Evolutionary conservation across 192 early-diverging fungal species (phyloP).

Genomic region (Podila clonocystis): DNA sequence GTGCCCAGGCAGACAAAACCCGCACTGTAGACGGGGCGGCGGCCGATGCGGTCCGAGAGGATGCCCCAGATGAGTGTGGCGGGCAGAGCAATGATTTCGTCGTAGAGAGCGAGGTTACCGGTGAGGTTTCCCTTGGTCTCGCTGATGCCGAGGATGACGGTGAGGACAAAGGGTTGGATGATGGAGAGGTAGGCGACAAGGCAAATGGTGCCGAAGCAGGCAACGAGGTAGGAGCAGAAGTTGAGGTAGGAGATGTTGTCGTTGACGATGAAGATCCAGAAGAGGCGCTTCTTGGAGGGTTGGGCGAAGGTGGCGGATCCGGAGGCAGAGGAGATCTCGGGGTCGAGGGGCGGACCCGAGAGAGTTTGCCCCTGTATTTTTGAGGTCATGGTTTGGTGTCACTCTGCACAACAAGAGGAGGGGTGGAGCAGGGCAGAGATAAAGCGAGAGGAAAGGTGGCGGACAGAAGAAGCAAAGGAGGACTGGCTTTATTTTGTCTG

Average conservation of each 20-base stretch:
- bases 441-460: not conserved
- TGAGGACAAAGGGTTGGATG: constrained; percentile 55
- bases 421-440: too few relatives aligned
- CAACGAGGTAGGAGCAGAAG: constrained; percentile 28
- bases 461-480: not conserved
- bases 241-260: constrained; percentile 33
- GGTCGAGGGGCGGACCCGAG: not conserved
- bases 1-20: constrained; percentile 65
- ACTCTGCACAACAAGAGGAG: not conserved
- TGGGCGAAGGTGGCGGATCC: not conserved
- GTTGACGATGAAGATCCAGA: constrained; percentile 44
- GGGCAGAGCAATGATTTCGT: constrained; percentile 68
- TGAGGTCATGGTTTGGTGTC: not conserved
- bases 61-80: constrained; percentile 68
- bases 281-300: constrained; percentile 11
- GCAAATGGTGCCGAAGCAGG: constrained; percentile 21
- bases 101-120: constrained; percentile 72
- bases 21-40: constrained; percentile 60
- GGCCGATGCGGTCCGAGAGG: constrained; percentile 66
- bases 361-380: not conserved
- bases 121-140: constrained; percentile 49
- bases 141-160: constrained; percentile 25
- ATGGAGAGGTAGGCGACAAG: constrained; percentile 52
- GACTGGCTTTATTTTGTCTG: not conserved
- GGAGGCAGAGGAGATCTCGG: not conserved